Base-by-base conservation (phyloP, 192 early-diverging fungal species). In the Endogone sp. region DNA sequence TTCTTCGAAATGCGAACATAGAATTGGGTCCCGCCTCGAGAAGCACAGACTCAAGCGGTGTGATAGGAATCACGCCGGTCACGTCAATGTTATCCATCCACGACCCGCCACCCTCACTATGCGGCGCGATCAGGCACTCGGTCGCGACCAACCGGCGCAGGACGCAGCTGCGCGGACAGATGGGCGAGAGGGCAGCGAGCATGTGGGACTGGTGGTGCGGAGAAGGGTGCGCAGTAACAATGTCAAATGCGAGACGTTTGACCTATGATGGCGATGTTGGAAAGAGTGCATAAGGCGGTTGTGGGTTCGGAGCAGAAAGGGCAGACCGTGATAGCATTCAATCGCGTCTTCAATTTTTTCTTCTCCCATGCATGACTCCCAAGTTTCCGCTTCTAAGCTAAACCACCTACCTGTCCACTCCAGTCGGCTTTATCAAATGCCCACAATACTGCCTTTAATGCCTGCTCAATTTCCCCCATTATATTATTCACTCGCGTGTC, bases 191-290 rank as follows among this genome's bases (percentile, higher is more conserved):
- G 44, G 56, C 57, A 3, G 57, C 57, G 26, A 68, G 67, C 3
- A 68, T n/a, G 3, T 56, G 56, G 22, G 63, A 68, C 23, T 68
- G 63, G 24, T 59, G 54, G 56, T 62, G 67, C 37, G 37, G 37
- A 16, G 37, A 11, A 49, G 16, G 16, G 16, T 6, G 9, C 9
- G 37, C 16, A 16, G 37, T 16, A 16, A 16, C 37, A 16, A 49
- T 6, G 37, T 6, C 37, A 6, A 16, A 11, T 16, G 37, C 37
- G 9, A 49, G 37, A 16, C 1, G 37, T 49, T 49, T 49, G 37
- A 49, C 37, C 37, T 49, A 16, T 49, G 6, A 11, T 49, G 37
- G 37, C 37, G 37, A 16, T 0, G 37, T 49, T 1, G 37, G 16
- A n/a, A n/a, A n/a, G n/a, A n/a, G n/a, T n/a, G n/a, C n/a, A n/a